Base-by-base conservation (phyloP, 306 rosid species). In the Sicyos edulis region DNA sequence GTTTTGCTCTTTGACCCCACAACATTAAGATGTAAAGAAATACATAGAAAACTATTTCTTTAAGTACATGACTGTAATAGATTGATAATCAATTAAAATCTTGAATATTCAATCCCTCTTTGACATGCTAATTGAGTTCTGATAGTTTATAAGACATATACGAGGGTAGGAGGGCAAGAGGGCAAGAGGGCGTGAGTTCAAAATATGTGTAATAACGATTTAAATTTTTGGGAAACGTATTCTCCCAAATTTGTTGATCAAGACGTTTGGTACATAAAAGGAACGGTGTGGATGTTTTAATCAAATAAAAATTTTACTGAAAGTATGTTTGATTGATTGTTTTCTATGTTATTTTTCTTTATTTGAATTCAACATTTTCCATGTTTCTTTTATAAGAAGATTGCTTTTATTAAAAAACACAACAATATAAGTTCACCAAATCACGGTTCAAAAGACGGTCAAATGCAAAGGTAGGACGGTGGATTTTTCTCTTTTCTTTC, bases 401-500 rank as follows among this genome's bases (percentile, higher is more conserved):
- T 32, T 32, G 37, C 37, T 32, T 1, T 26, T 32, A 5, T 32
- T 32, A 4, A 32, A 2, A 2, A 34, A 2, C 0, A 34, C 15
- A 61, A 34, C 47, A 61, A 61, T 34, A 32, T 16, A 32, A 61
- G 47, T 32, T 62, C 50, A 62, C 69, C 69, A 8, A 62, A 34
- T 15, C 69, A 34, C 50, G 40, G 14, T 16, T 16, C 4, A 2
- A 62, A 60, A 32, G 68, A 15, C 68, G 10, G 7, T 32, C 20
- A 15, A 34, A 8, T 16, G 17, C 22, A 21, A 61, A 49, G 16
- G 49, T 32, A 61, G 67, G 21, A 61, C 47, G 4, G 68, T 7
- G 10, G 49, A 14, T 59, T 12, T 59, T 4, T 32, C 37, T 32
- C 29, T 8, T 16, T 34, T 34, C 44, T 2, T 16, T 7, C 63